Evolutionary conservation across 2,329 filamentous ascomycete genomes (phyloP), one percentile per base, ranked within the genome.

Genomic region (Karstenula rhodostoma): DNA sequence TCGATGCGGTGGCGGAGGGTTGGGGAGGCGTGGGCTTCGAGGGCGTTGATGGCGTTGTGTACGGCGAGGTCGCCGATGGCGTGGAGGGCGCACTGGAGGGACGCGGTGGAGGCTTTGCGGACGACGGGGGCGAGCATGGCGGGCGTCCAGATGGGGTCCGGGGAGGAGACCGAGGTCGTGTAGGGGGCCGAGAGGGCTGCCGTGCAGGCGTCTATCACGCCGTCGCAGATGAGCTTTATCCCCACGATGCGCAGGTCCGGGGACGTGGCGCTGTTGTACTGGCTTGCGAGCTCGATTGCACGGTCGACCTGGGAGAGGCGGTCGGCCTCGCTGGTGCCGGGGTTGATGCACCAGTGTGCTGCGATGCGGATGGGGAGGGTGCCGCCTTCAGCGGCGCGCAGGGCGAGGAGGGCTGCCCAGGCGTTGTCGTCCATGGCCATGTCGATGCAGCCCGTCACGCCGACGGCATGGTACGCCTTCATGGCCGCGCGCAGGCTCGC

Each of bases 191-290:
- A 79, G 1, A 90, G 74, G 0, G 84, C 86, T 0, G 88, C 88
- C 1, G 88, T 90, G 73, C 87, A 90, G 0, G 85, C 85, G 63
- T 90, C 88, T 40, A 90, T 81, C 37, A 88, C 86, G 12, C 88
- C 88, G 60, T 90, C 88, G 66, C 85, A 86, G 42, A 90, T 88
- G 23, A 90, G 73, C 69, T 90, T 90, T 73, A 90, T 83, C 4
- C 88, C 88, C 0, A 86, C 83, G 9, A 90, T 73, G 19, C 84
- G 78, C 57, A 79, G 80, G 62, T 84, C 80, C 1, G 82, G 83
- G 50, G 75, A 80, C 5, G 78, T 82, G 2, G 73, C 59, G 13
- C 69, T 72, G 68, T 82, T 84, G 73, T 80, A 84, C 57, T 80
- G 67, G n/a, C 64, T 67, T 32, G 75, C 77, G 49, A 86, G 75